Evolutionary conservation across 2,329 filamentous ascomycete species (phyloP).

Genomic region (Cladophialophora exuberans): DNA sequence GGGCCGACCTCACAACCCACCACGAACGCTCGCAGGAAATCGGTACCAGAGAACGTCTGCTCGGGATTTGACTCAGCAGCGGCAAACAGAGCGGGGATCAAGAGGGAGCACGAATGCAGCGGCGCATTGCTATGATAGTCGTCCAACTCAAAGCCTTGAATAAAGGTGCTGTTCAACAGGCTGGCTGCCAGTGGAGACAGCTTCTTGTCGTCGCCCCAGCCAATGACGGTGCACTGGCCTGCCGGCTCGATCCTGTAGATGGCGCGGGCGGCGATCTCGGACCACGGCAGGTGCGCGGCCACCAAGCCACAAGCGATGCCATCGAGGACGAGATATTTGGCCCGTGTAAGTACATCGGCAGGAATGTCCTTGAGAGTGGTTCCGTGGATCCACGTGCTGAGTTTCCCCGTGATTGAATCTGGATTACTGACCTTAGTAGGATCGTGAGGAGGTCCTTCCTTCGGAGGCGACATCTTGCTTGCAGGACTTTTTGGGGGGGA

Average conservation of each 20-base stretch:
- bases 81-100: conserved; percentile 48
- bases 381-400: conserved; percentile 39
- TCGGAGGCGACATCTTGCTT: not conserved
- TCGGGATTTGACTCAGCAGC: conserved; percentile 30
- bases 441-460: not conserved
- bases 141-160: conserved; percentile 51
- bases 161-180: conserved; percentile 48
- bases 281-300: conserved; percentile 47
- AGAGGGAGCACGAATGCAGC: conserved; percentile 43
- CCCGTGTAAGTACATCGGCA: conserved; percentile 37
- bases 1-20: conserved; percentile 48
- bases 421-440: conserved; percentile 10
- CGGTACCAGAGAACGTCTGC: conserved; percentile 30
- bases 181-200: conserved; percentile 44
- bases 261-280: conserved; percentile 41
- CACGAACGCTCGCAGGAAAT: conserved; percentile 42
- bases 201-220: conserved; percentile 35
- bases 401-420: conserved; percentile 28
- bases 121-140: conserved; percentile 49
- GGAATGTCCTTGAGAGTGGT: conserved; percentile 39
- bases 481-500: not conserved
- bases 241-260: conserved; percentile 39
- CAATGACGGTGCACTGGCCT: conserved; percentile 36
- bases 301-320: conserved; percentile 47
- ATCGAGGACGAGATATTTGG: conserved; percentile 50